Base-by-base conservation (phyloP, 169 alveolate species). In the Cryptosporidium andersoni region DNA sequence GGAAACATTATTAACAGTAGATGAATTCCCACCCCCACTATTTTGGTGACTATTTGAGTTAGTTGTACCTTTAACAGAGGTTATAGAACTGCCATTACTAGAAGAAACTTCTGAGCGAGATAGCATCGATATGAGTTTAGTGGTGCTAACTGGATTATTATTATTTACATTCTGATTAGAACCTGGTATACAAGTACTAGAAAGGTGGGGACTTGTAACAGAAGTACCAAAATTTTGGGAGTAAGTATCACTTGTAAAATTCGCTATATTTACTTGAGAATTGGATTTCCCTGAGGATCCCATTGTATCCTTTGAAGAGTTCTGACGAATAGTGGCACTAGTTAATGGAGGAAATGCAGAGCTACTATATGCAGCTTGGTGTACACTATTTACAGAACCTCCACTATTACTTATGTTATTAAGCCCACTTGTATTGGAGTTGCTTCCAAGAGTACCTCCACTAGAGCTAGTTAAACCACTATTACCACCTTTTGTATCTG, bases 271-370 rank as follows among this genome's bases (percentile, higher is more conserved):
- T 11, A 52, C 37, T 12, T 25, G 16, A 40, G 63, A 45, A 45
- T 47, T 45, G 37, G 14, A 9, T 34, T 9, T 51, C 47, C n/a
- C 51, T 4, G 81, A 66, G 12, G 40, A 37, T 43, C 60, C 60
- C 1, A 60, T 39, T 3, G 53, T 11, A 39, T 74, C 85, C n/a
- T 74, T 74, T 2, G 85, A 74, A 16, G 85, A 62, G 9, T 47
- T 42, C 25, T 74, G 85, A 43, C 60, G 55, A 48, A 74, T 58
- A 14, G 60, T 6, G 11, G 85, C 85, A 43, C 85, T 74, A 14
- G 85, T 58, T 48, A 74, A 36, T 74, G 85, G 85, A 40, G 85
- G 85, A 43, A 74, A 74, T 40, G 85, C 85, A 42, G 85, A 74
- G 40, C 45, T 74, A 74, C 60, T 74, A 74, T 58, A 74, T 42